phyloP scores from a whole-genome alignment of 257 asterid genomes.

The Echium plantagineum region DNA sequence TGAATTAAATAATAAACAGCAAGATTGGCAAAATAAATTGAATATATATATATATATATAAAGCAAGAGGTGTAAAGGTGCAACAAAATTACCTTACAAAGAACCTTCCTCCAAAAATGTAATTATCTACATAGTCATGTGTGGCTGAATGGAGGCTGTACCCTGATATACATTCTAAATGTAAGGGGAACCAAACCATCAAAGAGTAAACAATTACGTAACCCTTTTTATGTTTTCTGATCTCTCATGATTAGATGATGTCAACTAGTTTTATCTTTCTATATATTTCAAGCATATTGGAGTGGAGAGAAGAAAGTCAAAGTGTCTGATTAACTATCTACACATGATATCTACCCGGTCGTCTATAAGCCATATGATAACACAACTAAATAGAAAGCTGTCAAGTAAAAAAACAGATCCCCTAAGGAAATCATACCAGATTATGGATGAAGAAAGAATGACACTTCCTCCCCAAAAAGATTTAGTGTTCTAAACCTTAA shows the following conservation, averaged over 20 bases:
- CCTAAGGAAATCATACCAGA: neutral
- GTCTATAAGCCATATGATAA: neutral
- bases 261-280: neutral
- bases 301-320: neutral
- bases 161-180: conserved; percentile 30
- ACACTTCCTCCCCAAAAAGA: neutral
- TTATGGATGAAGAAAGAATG: neutral
- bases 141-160: conserved; percentile 13
- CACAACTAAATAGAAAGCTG: neutral
- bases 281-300: neutral
- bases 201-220: neutral
- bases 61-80: neutral
- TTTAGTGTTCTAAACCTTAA: conserved; percentile 2
- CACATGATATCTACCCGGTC: neutral
- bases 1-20: too few species aligned
- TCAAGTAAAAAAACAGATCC: neutral
- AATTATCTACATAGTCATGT: conserved; percentile 15
- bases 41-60: too few species aligned
- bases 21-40: too few species aligned
- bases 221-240: neutral
- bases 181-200: conserved; percentile 6
- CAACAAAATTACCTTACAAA: conserved; percentile 34
- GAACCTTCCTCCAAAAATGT: conserved; percentile 15
- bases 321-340: neutral
- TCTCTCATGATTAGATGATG: neutral